Evolutionary conservation across 2,329 filamentous ascomycete genomes (phyloP).

Genomic region (Penicillium sp.): DNA sequence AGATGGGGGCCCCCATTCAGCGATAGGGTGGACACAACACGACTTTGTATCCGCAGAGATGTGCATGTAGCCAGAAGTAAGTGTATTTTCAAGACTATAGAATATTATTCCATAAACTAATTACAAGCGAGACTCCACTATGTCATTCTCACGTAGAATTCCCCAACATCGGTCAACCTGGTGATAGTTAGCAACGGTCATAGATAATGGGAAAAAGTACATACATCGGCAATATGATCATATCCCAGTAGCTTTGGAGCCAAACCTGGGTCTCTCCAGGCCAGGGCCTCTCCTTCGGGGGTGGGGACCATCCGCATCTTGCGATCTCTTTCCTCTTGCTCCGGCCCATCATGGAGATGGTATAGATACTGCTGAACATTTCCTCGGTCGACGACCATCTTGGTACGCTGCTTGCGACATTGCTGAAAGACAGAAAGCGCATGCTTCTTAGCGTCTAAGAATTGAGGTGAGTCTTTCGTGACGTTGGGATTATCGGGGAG

Average conservation of each 20-base stretch:
- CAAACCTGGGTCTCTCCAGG: constrained; percentile 48
- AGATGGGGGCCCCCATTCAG: neutral
- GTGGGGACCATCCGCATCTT: constrained; percentile 46
- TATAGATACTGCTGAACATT: constrained; percentile 67
- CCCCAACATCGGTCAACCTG: constrained; percentile 19
- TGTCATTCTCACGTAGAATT: neutral
- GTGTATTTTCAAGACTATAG: neutral
- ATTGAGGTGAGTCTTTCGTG: constrained; percentile 27
- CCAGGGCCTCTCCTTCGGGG: constrained; percentile 46
- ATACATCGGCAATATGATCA: constrained; percentile 43
- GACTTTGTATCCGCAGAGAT: neutral
- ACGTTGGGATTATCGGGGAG: constrained; percentile 44
- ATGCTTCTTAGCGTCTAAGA: constrained; percentile 38
- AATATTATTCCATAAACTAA: neutral
- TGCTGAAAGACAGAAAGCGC: constrained; percentile 56
- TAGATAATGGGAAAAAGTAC: constrained; percentile 10
- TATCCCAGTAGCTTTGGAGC: constrained; percentile 47
- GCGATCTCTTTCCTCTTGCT: constrained; percentile 59
- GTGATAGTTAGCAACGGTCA: neutral
- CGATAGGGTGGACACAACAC: neutral
- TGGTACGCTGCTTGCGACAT: constrained; percentile 62
- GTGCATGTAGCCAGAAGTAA: neutral
- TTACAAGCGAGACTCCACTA: constrained; percentile 21
- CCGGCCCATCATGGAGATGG: constrained; percentile 62
- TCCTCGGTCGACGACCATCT: constrained; percentile 63